A percentile compares a stretch with the other conserved stretches of the same genome.
These are phyloP conservation scores for Suillus luteus DNA, from an alignment of 768 basidiomycete genomes.

Conservation along the genomic window DNA sequence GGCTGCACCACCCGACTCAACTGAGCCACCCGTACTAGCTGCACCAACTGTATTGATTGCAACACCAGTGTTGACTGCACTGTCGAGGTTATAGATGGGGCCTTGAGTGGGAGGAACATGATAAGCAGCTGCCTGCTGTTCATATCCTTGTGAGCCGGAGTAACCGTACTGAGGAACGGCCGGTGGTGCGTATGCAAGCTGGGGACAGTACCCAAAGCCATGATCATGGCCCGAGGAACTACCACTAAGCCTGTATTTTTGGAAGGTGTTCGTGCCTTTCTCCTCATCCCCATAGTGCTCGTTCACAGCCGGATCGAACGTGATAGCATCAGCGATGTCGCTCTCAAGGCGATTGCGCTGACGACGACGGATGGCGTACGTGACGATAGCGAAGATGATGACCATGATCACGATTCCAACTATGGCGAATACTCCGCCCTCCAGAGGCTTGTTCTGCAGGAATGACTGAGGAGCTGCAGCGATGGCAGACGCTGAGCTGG, in stretches of 20 bases:
- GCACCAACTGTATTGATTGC: slow-evolving; percentile 21
- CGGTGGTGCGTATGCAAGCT: slow-evolving; percentile 20
- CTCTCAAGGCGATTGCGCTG: slow-evolving; percentile 40
- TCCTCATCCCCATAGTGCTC: slow-evolving; percentile 30
- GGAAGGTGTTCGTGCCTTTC: slow-evolving; percentile 18
- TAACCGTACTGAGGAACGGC: slow-evolving; percentile 22
- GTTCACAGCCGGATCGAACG: slow-evolving; percentile 47
- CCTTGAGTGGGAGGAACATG: slow-evolving; percentile 14
- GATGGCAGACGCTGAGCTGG: slow-evolving; percentile 28
- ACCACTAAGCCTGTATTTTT: slow-evolving; percentile 27
- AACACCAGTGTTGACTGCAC: slow-evolving; percentile 18
- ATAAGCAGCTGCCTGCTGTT: slow-evolving; percentile 22
- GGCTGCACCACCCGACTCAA: no score
- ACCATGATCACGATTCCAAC: slow-evolving; percentile 50
- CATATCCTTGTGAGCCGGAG: slow-evolving; percentile 17
- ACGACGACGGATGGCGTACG: slow-evolving; percentile 52
- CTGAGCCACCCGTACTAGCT: slow-evolving; percentile 15
- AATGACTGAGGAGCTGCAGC: slow-evolving; percentile 42
- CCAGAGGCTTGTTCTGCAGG: slow-evolving; percentile 65
- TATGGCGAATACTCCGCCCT: slow-evolving; percentile 57
- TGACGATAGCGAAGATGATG: slow-evolving; percentile 45
- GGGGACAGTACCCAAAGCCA: slow-evolving; percentile 22
- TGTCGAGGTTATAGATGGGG: slow-evolving; percentile 15
- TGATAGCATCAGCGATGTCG: slow-evolving; percentile 45
- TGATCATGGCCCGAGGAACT: slow-evolving; percentile 31